Conservation (phyloP, 73 alveolate species). For the Paramecium primaurelia region DNA sequence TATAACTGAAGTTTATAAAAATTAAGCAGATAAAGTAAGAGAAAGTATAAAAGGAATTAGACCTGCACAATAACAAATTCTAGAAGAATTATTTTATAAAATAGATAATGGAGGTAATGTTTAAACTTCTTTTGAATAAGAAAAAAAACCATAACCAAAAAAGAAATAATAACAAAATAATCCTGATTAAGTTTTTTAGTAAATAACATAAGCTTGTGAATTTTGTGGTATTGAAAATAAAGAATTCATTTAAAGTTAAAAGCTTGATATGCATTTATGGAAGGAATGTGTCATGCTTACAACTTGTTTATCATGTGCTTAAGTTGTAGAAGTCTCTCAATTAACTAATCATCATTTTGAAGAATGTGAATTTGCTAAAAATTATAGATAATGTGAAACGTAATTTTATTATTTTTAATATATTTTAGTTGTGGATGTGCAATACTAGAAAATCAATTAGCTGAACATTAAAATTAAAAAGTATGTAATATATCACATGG, state of each 20-base stretch:
- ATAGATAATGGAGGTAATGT: slow-evolving; percentile 49
- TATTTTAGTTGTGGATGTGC: background rate
- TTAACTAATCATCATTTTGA: slow-evolving; percentile 79
- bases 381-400: slow-evolving; percentile 76
- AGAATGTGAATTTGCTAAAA: slow-evolving; percentile 87
- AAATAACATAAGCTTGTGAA: slow-evolving; percentile 72
- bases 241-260: slow-evolving; percentile 72
- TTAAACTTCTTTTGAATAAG: background rate
- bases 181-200: slow-evolving; percentile 42
- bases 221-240: slow-evolving; percentile 84
- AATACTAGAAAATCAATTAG: background rate
- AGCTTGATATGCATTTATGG: slow-evolving; percentile 88
- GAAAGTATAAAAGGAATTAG: slow-evolving; percentile 55
- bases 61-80: slow-evolving; percentile 55
- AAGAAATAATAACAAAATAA: slow-evolving; percentile 62
- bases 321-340: slow-evolving; percentile 83
- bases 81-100: slow-evolving; percentile 54
- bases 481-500: background rate
- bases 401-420: background rate
- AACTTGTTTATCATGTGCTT: slow-evolving; percentile 85
- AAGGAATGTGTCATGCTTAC: slow-evolving; percentile 87
- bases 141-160: slow-evolving; percentile 60
- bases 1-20: slow-evolving; percentile 81
- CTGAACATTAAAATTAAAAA: background rate
- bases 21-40: slow-evolving; percentile 76